These are phyloP conservation scores for Pythium plurisporium DNA, from an alignment of 352 stramenopile species.

Conservation along the genomic window DNA sequence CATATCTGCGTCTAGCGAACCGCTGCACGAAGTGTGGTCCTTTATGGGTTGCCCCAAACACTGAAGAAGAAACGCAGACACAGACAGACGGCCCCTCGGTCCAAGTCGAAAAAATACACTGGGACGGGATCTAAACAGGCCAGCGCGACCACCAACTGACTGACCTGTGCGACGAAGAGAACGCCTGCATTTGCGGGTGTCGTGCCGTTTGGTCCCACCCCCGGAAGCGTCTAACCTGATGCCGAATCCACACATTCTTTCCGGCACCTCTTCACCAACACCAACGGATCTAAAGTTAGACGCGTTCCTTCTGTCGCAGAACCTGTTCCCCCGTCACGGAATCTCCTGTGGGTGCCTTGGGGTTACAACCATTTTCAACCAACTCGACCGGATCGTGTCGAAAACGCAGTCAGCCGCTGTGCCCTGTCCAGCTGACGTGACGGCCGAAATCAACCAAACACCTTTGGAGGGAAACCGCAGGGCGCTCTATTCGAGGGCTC, in stretches of 20 bases:
- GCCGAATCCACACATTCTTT: no score
- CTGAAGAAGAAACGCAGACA: constrained; percentile 13
- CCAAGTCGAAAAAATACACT: background rate
- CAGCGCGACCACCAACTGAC: no score
- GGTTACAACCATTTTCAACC: background rate
- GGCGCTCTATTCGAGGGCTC: background rate
- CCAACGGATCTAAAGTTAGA: background rate
- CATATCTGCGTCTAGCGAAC: background rate
- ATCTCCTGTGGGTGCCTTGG: no score
- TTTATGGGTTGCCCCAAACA: constrained; percentile 2
- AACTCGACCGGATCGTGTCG: background rate
- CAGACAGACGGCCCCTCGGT: background rate
- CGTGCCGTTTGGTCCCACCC: no score
- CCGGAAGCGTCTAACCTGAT: no score
- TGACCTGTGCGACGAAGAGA: no score
- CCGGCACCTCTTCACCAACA: background rate
- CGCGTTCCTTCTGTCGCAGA: background rate
- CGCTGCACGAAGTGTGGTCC: background rate
- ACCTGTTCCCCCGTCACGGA: background rate
- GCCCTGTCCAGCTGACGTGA: background rate
- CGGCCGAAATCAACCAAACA: background rate
- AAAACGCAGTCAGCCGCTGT: background rate
- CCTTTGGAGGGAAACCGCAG: background rate
- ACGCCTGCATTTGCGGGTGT: no score
- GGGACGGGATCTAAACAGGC: background rate